Evolutionary conservation across 148 eudicot species (phyloP), one percentile per base, ranked within the genome.

Genomic region (Beta vulgaris): DNA sequence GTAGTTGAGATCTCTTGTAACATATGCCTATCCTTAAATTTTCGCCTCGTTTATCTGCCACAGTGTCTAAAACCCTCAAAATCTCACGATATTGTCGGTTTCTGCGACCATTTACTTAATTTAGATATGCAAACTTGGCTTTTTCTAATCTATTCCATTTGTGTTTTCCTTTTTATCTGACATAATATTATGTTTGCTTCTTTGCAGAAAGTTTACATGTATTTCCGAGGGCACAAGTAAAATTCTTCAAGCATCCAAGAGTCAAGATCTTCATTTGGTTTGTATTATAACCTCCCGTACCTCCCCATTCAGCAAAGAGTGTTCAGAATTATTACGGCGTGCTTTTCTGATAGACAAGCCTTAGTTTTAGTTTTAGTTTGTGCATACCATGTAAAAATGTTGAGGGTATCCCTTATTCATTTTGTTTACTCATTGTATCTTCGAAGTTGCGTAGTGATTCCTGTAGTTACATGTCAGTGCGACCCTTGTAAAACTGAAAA

Each of bases 141-240:
- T 7, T 67, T 67, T 14, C 71, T 43, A 25, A 67, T 36, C 9
- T 3, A 5, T 23, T 40, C 19, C 18, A 0, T 44, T 19, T 23
- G 43, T 12, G 14, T n/a, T 69, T 14, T 42, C 31, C 49, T 69
- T 13, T 40, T 26, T 4, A 3, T 82, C 25, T 54, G 34, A n/a
- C n/a, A n/a, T n/a, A n/a, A n/a, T n/a, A n/a, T n/a, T 68, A 46
- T 46, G 15, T 67, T n/a, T 66, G 72, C 13, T 35, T 21, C 82
- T 43, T 69, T 86, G 89, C 95, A 90, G 95, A 88, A 88, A 90
- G 77, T 90, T 54, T 90, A 88, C 76, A 80, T 78, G 77, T 88
- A 80, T 78, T 90, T 90, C 84, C 82, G 95, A 67, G 95, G 95
- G 35, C 78, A 84, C 74, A 88, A 87, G 84, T 88, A 72, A 59